Evolutionary conservation across 305 asterid species (phyloP), one percentile per base, ranked within the genome.

Genomic region (Rubia tinctorum): DNA sequence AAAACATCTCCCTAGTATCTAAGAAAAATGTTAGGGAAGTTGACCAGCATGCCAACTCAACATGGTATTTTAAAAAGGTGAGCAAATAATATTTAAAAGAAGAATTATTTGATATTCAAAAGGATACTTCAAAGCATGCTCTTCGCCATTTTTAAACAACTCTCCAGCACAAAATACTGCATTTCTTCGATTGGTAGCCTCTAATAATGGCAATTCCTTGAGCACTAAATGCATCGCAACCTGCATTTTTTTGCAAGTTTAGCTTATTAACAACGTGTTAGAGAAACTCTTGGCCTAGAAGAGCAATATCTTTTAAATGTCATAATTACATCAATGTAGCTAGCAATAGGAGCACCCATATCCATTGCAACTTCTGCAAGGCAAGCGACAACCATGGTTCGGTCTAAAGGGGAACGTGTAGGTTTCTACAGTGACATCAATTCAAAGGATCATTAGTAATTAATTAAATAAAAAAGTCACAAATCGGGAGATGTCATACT

Each of bases 321-420:
- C 42, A 17, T 8, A 72, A 23, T 81, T 89, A 92, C 99, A 87
- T 95, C 96, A 67, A 88, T 81, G 82, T 91, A 95, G 79, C 84
- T 89, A 71, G 96, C 88, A 80, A 95, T 89, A 71, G 99, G 99
- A 83, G 95, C 90, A 76, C 98, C 99, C 97, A 95, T 92, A 84
- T 92, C 89, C 84, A 91, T 98, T 60, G 98, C 98, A 85, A 95
- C 99, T 89, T 95, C 98, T 74, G 99, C 99, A 80, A 95, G 91
- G 82, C 96, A 88, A 71, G 98, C 99, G 73, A 95, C 98, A 80
- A 95, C 99, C 99, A 95, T 95, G 64, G 99, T 95, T 85, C 97
- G 89, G 79, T 92, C 98, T 76, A 86, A 91, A 25, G 89, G 86
- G 66, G 99, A 93, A 75, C 96, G 95, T 72, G 96, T 88, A 73